phyloP scores from a whole-genome alignment of 306 rosid genomes.

The Crotalaria pallida region DNA sequence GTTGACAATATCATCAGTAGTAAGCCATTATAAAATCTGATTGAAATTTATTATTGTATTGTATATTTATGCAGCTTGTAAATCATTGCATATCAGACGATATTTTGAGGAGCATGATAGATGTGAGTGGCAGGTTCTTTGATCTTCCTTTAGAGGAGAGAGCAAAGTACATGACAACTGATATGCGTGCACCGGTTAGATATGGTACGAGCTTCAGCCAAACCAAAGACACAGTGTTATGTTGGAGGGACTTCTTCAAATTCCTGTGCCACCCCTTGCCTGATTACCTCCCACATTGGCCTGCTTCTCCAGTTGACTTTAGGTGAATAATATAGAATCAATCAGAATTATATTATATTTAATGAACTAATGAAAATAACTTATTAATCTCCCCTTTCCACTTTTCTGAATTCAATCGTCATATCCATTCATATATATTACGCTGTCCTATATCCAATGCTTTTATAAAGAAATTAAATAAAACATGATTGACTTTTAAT shows the following conservation, averaged over 20 bases:
- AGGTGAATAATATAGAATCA: conserved; percentile 29
- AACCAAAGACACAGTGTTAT: conserved; percentile 56
- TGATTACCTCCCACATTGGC: conserved; percentile 61
- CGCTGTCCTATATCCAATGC: neutral
- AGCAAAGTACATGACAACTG: conserved; percentile 62
- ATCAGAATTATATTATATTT: too few relatives aligned
- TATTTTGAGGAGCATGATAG: conserved; percentile 40
- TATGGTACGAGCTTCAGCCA: conserved; percentile 89
- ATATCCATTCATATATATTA: neutral
- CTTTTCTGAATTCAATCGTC: neutral
- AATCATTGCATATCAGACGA: conserved; percentile 64
- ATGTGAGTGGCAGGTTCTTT: conserved; percentile 56
- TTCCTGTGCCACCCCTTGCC: conserved; percentile 56
- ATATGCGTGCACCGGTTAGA: conserved; percentile 63
- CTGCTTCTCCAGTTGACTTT: conserved; percentile 58
- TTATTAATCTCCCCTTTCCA: neutral
- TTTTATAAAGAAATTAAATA: too few relatives aligned
- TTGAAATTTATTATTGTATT: neutral
- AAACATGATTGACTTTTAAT: too few relatives aligned
- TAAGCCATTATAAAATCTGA: neutral
- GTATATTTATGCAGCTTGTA: conserved; percentile 46
- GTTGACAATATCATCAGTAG: neutral
- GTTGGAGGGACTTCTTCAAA: conserved; percentile 94
- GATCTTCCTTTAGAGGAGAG: conserved; percentile 69
- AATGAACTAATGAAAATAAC: neutral